Conservation (phyloP, 306 rosid species). For the Acacia acuminata region DNA sequence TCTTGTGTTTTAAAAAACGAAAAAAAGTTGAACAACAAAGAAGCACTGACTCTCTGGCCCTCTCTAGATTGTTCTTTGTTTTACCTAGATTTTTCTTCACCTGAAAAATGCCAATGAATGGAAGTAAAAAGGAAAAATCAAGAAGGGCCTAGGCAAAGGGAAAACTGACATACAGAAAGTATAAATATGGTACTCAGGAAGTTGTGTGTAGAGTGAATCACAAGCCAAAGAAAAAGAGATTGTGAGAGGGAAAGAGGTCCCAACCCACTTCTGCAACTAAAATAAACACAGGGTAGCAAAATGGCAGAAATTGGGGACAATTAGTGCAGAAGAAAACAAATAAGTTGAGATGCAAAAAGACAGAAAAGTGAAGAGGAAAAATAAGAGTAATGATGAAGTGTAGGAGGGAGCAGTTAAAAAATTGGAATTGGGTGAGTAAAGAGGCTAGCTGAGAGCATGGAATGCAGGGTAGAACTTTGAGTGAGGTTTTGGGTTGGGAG, state of each 20-base stretch:
- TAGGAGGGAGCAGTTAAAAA: neutral
- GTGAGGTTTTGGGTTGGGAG: neutral
- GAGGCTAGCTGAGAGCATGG: neutral
- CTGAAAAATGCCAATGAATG: neutral
- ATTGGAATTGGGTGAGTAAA: neutral
- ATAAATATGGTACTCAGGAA: neutral
- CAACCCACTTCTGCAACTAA: neutral
- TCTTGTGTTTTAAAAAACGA: neutral
- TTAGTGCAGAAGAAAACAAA: neutral
- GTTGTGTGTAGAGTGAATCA: neutral
- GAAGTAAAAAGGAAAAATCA: neutral
- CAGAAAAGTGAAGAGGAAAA: neutral
- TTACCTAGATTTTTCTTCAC: neutral
- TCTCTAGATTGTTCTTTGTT: neutral
- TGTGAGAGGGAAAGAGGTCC: neutral
- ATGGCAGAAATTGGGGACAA: neutral
- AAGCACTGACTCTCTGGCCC: neutral
- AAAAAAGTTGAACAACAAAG: neutral
- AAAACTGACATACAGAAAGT: neutral
- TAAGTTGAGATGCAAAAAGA: neutral
- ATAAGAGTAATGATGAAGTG: neutral
- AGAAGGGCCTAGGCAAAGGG: neutral
- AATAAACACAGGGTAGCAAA: neutral
- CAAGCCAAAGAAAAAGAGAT: neutral
- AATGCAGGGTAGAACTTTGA: neutral